Base-by-base conservation (phyloP, 2,329 filamentous ascomycete species). In the Aspergillus bombycis region DNA sequence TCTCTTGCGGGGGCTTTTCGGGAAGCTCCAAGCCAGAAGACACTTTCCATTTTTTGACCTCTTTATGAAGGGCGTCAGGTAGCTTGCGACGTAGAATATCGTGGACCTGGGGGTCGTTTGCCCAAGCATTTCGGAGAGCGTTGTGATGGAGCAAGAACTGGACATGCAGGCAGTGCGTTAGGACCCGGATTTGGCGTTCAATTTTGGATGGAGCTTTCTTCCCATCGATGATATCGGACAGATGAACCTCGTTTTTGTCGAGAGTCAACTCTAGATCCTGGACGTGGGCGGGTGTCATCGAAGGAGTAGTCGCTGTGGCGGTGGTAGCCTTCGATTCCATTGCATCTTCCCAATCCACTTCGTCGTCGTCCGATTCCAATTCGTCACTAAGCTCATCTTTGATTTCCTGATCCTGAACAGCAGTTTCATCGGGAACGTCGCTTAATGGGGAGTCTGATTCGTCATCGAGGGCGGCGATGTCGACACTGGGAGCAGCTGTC, bases 91-190 rank as follows among this genome's bases (percentile, higher is more conserved):
- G 83, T 74, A 97, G 83, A 19, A 89, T 90, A 12, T 88, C 87
- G 65, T 95, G 92, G 0, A 96, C 83, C 65, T 91, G 86, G 4
- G 84, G 77, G 70, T 98, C 91, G 69, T 92, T 92, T 23, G 93
- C 80, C 90, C 94, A 98, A 0, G 87, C 83, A 75, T 98, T 97
- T 48, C 92, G 88, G 16, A 95, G 79, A 0, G 92, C 87, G 73
- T 98, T 98, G 75, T 98, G 94, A 84, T 91, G 97, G 64, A 99
- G 85, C 19, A 99, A 81, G 58, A 89, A 87, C 74, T 96, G 89
- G 2, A 98, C 93, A 77, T 99, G 95, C 69, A 97, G 84, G 70
- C 92, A 91, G 77, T 99, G 95, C 0, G 93, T 93, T 4, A 89
- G 85, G 38, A 89, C 86, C 30, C 95, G 86, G 61, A 94, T 91